phyloP scores from a whole-genome alignment of 2,329 filamentous ascomycete species.

The Amauroascus verrucosus region DNA sequence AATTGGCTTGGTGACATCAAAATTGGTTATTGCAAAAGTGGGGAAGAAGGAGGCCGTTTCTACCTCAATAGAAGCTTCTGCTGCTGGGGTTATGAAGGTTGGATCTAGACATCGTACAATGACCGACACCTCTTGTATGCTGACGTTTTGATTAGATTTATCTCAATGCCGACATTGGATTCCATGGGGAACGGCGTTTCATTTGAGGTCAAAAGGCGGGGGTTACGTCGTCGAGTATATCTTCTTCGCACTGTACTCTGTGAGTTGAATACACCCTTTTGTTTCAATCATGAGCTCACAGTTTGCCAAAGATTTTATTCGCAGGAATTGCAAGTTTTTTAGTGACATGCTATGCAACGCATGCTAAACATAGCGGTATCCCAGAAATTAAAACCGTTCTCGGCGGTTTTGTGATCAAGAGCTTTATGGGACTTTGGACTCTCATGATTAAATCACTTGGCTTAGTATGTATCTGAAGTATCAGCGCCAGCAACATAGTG shows the following conservation, averaged over 20 bases:
- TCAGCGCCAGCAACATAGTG: too few relatives aligned
- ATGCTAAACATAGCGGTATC: constrained; percentile 97
- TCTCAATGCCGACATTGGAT: constrained; percentile 80
- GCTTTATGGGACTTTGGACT: constrained; percentile 85
- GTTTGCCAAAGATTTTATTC: constrained; percentile 50
- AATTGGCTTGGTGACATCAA: constrained; percentile 94
- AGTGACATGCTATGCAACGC: constrained; percentile 85
- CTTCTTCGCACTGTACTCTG: constrained; percentile 75
- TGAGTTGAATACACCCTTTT: constrained; percentile 38
- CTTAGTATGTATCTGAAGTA: constrained; percentile 33
- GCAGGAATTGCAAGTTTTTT: constrained; percentile 71
- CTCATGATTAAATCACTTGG: constrained; percentile 88
- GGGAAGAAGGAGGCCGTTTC: constrained; percentile 70
- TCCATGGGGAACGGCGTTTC: constrained; percentile 68
- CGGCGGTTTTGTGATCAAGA: constrained; percentile 97
- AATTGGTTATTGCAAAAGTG: constrained; percentile 70
- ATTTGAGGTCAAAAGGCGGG: constrained; percentile 54
- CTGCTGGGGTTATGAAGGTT: constrained; percentile 75
- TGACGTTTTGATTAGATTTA: constrained; percentile 41
- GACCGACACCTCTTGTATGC: constrained; percentile 11
- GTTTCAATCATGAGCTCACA: constrained; percentile 12
- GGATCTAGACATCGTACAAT: not conserved
- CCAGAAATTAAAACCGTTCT: constrained; percentile 99
- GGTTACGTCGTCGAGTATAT: constrained; percentile 78
- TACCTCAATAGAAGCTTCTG: constrained; percentile 89